Evolutionary conservation across 768 basidiomycete species (phyloP).

Genomic region (Cyclocybe cylindracea): DNA sequence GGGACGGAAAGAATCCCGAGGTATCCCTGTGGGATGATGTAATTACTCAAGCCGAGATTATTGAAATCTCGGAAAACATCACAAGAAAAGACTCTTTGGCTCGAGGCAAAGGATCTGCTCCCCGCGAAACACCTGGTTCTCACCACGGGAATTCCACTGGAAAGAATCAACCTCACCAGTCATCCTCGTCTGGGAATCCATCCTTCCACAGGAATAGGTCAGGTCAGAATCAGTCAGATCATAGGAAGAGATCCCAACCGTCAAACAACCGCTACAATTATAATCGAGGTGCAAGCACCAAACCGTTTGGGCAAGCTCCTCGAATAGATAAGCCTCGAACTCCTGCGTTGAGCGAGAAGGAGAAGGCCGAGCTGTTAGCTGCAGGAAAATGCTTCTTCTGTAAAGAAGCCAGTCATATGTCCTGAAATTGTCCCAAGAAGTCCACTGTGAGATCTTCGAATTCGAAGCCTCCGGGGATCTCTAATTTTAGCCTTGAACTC

Average conservation of each 20-base stretch:
- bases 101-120: neutral
- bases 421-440: conserved; percentile 3
- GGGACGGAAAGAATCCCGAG: neutral
- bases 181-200: no score
- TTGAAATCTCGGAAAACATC: neutral
- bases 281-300: neutral
- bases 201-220: no score
- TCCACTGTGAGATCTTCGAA: neutral
- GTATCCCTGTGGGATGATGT: neutral
- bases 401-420: conserved; percentile 6
- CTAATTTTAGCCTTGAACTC: neutral
- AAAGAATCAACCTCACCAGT: no score
- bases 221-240: no score
- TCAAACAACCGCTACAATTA: neutral
- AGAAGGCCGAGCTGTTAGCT: conserved; percentile 1
- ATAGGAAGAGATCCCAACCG: no score
- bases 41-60: no score
- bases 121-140: no score
- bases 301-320: no score
- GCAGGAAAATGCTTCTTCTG: conserved; percentile 10
- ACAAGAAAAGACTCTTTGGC: neutral
- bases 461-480: conserved; percentile 2
- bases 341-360: neutral
- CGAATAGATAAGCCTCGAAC: no score
- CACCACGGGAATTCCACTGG: no score